Percentiles rank a stretch among this genome's conserved stretches.
Conservation (phyloP, 441 rosid genomes). For the Metrosideros polymorpha region DNA sequence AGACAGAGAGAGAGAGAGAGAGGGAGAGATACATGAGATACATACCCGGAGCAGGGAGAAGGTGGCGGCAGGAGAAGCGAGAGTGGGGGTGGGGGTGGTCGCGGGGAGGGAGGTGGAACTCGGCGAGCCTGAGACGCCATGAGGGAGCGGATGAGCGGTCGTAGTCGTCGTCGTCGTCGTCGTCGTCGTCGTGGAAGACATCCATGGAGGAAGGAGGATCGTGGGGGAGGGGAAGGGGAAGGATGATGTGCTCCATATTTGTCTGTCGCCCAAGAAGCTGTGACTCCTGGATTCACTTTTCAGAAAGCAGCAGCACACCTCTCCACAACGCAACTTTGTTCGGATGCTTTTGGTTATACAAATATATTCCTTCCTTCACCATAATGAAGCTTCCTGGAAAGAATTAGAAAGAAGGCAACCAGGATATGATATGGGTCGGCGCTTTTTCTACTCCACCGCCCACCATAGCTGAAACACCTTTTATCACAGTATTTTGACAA, state of each 20-base stretch:
- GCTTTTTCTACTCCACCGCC: too few relatives aligned
- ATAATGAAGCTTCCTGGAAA: too few relatives aligned
- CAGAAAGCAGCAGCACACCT: not conserved
- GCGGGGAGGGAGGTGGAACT: constrained; percentile 1
- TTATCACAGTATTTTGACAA: too few relatives aligned
- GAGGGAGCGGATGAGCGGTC: not conserved
- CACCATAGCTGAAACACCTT: too few relatives aligned
- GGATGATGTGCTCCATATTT: not conserved
- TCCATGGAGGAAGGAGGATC: not conserved
- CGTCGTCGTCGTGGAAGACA: not conserved
- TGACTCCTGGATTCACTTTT: not conserved
- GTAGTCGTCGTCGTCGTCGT: not conserved
- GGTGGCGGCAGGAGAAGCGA: constrained; percentile 2
- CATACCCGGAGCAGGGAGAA: not conserved
- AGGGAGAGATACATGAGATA: too few relatives aligned
- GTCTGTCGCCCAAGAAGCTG: not conserved
- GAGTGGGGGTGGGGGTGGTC: not conserved
- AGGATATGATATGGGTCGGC: too few relatives aligned
- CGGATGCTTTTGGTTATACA: not conserved
- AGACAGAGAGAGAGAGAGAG: too few relatives aligned
- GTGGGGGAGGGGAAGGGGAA: not conserved
- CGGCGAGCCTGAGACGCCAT: constrained; percentile 3
- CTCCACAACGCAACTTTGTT: not conserved
- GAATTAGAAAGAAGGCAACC: too few relatives aligned
- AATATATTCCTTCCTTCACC: too few relatives aligned